phyloP scores from a whole-genome alignment of 2,329 filamentous ascomycete species.

The Monilinia polystroma region DNA sequence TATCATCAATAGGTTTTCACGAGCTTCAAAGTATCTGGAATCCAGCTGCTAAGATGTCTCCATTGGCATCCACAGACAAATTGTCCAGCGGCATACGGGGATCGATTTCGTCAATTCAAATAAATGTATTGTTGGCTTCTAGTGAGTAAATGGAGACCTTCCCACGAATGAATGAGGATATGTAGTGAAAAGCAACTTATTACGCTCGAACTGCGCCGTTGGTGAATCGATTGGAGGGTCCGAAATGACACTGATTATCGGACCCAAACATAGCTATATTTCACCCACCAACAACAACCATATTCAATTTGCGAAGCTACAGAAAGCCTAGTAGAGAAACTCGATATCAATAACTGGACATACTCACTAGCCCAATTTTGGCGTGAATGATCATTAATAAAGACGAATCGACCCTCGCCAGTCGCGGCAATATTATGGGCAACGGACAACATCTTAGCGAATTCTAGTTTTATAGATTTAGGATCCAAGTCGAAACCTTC shows the following conservation, averaged over 20 bases:
- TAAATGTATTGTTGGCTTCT: slow-evolving; percentile 24
- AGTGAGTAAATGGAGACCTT: background rate
- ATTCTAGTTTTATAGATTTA: slow-evolving; percentile 34
- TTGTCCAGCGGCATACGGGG: slow-evolving; percentile 41
- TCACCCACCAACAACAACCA: slow-evolving; percentile 35
- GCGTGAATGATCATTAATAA: slow-evolving; percentile 42
- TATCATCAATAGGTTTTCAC: slow-evolving; percentile 30
- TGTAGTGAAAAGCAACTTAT: slow-evolving; percentile 40
- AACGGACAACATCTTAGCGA: slow-evolving; percentile 36
- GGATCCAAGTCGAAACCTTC: slow-evolving; percentile 41
- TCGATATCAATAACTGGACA: background rate
- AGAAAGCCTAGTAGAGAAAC: background rate
- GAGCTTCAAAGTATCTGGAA: slow-evolving; percentile 36
- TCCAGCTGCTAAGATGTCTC: slow-evolving; percentile 41
- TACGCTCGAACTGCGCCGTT: slow-evolving; percentile 40
- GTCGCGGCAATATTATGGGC: slow-evolving; percentile 38
- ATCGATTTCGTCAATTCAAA: slow-evolving; percentile 34
- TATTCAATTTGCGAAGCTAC: slow-evolving; percentile 28
- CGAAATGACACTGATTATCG: slow-evolving; percentile 6
- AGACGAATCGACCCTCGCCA: slow-evolving; percentile 40
- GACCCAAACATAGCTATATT: slow-evolving; percentile 32
- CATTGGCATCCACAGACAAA: slow-evolving; percentile 40
- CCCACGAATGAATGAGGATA: slow-evolving; percentile 34
- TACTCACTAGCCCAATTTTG: slow-evolving; percentile 29
- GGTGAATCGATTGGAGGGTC: slow-evolving; percentile 29